These are phyloP conservation scores for Globisporangium megalacanthum DNA, from an alignment of 352 stramenopile species.

Conservation along the genomic window DNA sequence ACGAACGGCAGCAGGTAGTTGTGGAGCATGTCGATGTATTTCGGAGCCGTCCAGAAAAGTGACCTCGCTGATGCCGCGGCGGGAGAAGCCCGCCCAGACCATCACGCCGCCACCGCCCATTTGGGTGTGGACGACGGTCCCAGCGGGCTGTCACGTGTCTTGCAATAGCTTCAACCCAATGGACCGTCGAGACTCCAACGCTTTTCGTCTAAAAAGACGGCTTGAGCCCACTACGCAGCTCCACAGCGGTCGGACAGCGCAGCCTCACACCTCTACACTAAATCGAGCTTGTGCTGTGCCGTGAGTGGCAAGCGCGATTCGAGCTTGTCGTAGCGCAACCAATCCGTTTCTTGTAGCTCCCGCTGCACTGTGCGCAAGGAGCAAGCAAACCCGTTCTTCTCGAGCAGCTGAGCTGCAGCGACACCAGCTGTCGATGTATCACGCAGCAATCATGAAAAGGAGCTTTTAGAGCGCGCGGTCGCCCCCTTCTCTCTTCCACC, in stretches of 20 bases:
- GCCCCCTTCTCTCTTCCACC: no score
- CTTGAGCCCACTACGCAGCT: neutral
- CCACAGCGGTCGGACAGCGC: neutral
- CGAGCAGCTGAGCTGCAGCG: neutral
- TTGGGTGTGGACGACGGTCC: neutral
- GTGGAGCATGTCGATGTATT: neutral
- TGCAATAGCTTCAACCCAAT: neutral
- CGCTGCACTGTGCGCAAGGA: neutral
- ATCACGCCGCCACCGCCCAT: neutral
- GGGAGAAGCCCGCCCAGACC: neutral
- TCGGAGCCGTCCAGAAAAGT: neutral
- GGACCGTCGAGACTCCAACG: neutral
- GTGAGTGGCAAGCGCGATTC: neutral
- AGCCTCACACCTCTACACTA: neutral
- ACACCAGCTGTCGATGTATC: neutral
- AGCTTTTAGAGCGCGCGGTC: no score
- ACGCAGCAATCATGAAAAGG: neutral
- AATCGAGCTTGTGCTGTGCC: neutral
- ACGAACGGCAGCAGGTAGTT: neutral
- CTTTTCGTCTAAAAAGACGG: neutral
- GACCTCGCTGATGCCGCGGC: neutral
- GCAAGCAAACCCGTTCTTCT: neutral
- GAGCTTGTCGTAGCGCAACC: neutral
- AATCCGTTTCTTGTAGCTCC: neutral
- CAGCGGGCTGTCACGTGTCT: neutral